Base-by-base conservation (phyloP, 345 rosid species). In the Hevea brasiliensis region DNA sequence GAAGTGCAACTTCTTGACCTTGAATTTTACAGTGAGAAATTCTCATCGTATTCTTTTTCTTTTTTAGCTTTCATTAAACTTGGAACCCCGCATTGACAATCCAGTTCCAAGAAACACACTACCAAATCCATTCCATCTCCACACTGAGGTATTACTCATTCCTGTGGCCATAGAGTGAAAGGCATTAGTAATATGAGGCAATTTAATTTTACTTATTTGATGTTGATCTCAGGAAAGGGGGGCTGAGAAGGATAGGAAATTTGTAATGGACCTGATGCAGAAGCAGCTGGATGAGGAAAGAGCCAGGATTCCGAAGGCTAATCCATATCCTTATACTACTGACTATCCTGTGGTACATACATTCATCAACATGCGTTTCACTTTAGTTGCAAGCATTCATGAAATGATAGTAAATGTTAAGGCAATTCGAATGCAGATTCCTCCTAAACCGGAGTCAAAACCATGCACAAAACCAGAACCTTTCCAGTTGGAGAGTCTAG, bases 301-400 rank as follows among this genome's bases (percentile, higher is more conserved):
- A 66, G 87, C 88, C 23, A 87, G 95, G 72, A 75, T 93, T 67
- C 97, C 92, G 29, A 91, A 85, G 83, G 96, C 97, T 53, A 86
- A 70, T 50, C 99, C 99, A 67, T 93, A 93, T 81, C 99, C 99
- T 37, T 96, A 91, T 72, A 91, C 98, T 11, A 93, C 99, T 7
- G 99, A 95, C 61, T 96, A 84, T 80, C 98, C 98, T 7, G 93
- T 93, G 98, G 99, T 95, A 92, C 17, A 11, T 29, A 42, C 35
- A 17, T 74, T 57, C 54, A 2, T 41, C 8, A 27, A 65, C 48
- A 24, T 65, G 23, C 40, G 55, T 37, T 50, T 69, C 55, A 0
- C 0, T 59, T 1, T 17, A 45, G 72, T n/a, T 40, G 11, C 2
- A 24, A 58, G 45, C 32, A 11, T 32, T 50, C 63, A 48, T 47